A percentile compares a stretch with the other conserved stretches of the same genome.
phyloP scores from a whole-genome alignment of 2,329 filamentous ascomycete species.

The Penicillium sp. region DNA sequence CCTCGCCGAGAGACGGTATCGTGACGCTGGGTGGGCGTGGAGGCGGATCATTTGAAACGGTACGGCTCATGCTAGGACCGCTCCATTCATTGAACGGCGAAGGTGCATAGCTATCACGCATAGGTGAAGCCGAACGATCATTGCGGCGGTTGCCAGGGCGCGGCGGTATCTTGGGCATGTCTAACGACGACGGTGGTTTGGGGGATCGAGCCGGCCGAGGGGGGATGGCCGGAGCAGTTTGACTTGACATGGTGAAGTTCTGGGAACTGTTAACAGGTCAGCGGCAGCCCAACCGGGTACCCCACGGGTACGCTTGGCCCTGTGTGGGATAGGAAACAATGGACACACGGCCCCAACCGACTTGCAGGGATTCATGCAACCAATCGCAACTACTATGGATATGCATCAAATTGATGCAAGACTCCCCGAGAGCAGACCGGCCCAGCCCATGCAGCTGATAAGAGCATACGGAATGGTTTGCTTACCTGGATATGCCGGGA shows the following conservation, averaged over 20 bases:
- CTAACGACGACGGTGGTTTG: slow-evolving; percentile 44
- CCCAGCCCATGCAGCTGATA: slow-evolving; percentile 12
- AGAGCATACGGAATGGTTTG: slow-evolving; percentile 12
- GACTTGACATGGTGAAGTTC: slow-evolving; percentile 36
- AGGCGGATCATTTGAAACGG: slow-evolving; percentile 37
- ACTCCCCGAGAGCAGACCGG: background rate
- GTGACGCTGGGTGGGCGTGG: slow-evolving; percentile 71
- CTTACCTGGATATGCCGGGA: slow-evolving; percentile 20
- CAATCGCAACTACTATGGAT: background rate
- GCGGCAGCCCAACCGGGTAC: slow-evolving; percentile 12
- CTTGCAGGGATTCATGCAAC: background rate
- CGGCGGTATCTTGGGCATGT: slow-evolving; percentile 72
- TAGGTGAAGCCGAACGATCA: slow-evolving; percentile 74
- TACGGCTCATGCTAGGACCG: slow-evolving; percentile 36
- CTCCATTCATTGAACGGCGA: slow-evolving; percentile 77
- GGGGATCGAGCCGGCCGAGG: slow-evolving; percentile 59
- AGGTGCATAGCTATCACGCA: slow-evolving; percentile 73
- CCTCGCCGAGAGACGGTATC: slow-evolving; percentile 82
- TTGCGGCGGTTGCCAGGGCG: slow-evolving; percentile 65
- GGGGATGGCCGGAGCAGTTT: slow-evolving; percentile 57
- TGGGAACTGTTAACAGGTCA: slow-evolving; percentile 9
- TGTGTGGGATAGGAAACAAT: background rate
- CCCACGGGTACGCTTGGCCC: background rate
- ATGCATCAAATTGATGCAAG: slow-evolving; percentile 5
- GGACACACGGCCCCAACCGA: background rate